Conservation (phyloP, 2,329 filamentous ascomycete species). For the Cytospora schulzeri region DNA sequence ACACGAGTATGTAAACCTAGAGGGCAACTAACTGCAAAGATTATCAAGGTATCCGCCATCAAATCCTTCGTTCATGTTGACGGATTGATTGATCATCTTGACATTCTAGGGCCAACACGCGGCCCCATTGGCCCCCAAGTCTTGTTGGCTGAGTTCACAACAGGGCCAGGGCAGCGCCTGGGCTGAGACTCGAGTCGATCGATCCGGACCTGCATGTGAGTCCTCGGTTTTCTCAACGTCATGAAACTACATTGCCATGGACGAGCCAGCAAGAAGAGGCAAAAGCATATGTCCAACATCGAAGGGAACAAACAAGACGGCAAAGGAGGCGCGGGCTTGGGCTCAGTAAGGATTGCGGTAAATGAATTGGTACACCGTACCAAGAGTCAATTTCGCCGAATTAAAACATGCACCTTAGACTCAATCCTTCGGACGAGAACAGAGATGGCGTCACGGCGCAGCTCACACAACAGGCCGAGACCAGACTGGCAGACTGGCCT, state of each 20-base stretch:
- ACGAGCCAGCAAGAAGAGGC: not conserved
- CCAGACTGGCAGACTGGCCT: not conserved
- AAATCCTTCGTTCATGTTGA: not conserved
- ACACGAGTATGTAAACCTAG: not conserved
- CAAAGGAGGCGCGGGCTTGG: not conserved
- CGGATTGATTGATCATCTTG: not conserved
- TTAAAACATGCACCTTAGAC: not conserved
- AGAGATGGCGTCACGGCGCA: conserved; percentile 12
- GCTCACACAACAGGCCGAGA: not conserved
- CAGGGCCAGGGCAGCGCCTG: not conserved
- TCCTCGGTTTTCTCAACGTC: not conserved
- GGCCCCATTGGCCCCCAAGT: conserved; percentile 1
- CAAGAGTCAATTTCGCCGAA: not conserved
- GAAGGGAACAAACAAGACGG: not conserved
- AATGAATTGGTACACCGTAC: not conserved
- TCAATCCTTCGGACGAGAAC: not conserved
- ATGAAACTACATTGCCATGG: not conserved
- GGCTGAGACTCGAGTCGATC: not conserved
- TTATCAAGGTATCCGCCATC: not conserved
- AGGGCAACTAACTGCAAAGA: not conserved
- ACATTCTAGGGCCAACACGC: not conserved
- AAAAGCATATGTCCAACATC: not conserved
- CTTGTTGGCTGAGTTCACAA: conserved; percentile 1
- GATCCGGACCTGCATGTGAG: not conserved
- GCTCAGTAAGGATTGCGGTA: not conserved